These are phyloP conservation scores for Arthrobotrys pseudoclavata DNA, from an alignment of 2,329 filamentous ascomycete species.

Conservation along the genomic window DNA sequence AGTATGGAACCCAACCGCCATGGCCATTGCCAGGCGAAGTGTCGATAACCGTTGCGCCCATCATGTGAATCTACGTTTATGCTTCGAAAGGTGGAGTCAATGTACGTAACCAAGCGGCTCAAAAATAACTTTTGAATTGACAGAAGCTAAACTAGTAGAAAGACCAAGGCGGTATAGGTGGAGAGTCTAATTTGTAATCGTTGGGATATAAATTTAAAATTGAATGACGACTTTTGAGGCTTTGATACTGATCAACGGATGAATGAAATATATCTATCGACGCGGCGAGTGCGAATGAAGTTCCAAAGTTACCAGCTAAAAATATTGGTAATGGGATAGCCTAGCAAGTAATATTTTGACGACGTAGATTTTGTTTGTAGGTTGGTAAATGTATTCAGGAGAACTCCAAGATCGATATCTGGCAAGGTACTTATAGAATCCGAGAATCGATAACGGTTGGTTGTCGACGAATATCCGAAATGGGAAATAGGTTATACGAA, in stretches of 20 bases:
- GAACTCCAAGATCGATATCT: background rate
- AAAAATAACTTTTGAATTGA: background rate
- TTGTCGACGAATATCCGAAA: constrained; percentile 24
- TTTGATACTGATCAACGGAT: background rate
- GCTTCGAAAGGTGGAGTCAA: background rate
- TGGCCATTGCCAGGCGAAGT: constrained; percentile 23
- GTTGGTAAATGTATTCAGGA: background rate
- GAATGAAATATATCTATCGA: background rate
- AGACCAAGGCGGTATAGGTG: background rate
- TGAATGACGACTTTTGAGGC: background rate
- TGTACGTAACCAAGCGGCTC: background rate
- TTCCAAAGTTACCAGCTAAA: background rate
- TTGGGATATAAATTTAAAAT: background rate
- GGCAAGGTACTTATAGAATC: constrained; percentile 28
- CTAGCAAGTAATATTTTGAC: background rate
- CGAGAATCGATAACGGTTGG: constrained; percentile 7
- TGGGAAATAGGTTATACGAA: constrained; percentile 46
- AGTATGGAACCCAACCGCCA: constrained; percentile 57
- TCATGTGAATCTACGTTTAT: background rate
- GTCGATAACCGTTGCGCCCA: constrained; percentile 29
- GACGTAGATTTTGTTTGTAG: background rate
- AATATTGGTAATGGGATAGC: background rate
- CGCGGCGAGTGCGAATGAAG: background rate
- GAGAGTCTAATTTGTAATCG: background rate
- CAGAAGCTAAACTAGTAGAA: background rate